phyloP scores from a whole-genome alignment of 495 filamentous ascomycete genomes.

The Lasiosphaeria ovina region DNA sequence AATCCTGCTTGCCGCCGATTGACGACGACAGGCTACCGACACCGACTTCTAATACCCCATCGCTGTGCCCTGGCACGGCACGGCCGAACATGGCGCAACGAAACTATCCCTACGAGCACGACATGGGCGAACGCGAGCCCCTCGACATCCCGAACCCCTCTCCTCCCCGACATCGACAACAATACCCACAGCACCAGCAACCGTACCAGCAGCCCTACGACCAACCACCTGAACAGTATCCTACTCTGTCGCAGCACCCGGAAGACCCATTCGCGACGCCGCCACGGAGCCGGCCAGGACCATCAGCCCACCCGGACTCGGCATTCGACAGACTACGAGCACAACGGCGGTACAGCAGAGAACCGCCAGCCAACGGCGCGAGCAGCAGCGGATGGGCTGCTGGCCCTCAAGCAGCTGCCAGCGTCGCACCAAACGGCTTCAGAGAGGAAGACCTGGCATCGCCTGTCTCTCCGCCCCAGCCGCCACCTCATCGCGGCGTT shows the following conservation, averaged over 20 bases:
- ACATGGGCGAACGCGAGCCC: slow-evolving; percentile 39
- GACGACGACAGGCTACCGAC: no score
- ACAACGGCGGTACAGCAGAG: slow-evolving; percentile 37
- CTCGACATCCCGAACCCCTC: slow-evolving; percentile 27
- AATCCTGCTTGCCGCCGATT: no score
- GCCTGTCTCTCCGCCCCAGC: slow-evolving; percentile 23
- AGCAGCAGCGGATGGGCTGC: slow-evolving; percentile 11
- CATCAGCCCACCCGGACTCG: slow-evolving; percentile 41
- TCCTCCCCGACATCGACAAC: slow-evolving; percentile 5
- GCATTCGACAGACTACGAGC: slow-evolving; percentile 41
- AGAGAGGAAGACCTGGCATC: slow-evolving; percentile 18
- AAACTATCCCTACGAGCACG: slow-evolving; percentile 33
- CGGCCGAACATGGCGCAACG: slow-evolving; percentile 23
- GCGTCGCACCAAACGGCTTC: slow-evolving; percentile 11
- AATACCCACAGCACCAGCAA: slow-evolving; percentile 12
- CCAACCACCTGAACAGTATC: slow-evolving; percentile 22
- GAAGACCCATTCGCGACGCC: slow-evolving; percentile 28
- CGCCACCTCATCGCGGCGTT: slow-evolving; percentile 27
- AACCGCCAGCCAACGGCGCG: slow-evolving; percentile 16
- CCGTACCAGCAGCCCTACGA: slow-evolving; percentile 21
- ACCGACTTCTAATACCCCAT: no score
- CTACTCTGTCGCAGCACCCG: slow-evolving; percentile 23
- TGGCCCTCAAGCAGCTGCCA: slow-evolving; percentile 20
- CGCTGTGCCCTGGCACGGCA: neutral
- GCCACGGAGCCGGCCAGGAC: slow-evolving; percentile 26